Conservation (phyloP, 345 rosid species). For the Lepidium africanum region DNA sequence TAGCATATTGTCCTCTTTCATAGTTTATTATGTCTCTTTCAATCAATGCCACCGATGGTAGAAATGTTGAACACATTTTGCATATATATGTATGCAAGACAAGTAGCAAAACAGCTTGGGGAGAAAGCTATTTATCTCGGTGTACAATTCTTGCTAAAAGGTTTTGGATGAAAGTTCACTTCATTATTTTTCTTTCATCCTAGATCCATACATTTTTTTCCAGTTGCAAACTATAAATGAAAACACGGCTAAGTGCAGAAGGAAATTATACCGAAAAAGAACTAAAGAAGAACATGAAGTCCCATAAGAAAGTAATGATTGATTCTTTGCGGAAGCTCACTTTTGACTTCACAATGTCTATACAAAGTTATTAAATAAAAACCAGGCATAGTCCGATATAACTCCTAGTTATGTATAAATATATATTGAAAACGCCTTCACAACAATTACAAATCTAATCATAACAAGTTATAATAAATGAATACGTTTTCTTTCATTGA, state of each 20-base stretch:
- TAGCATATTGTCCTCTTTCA: no score
- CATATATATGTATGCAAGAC: no score
- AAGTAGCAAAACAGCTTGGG: no score
- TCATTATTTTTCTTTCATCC: no score
- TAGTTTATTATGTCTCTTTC: no score
- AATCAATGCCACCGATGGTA: no score
- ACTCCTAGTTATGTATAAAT: no score
- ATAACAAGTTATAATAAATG: background rate
- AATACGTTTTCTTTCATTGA: background rate
- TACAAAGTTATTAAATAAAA: no score
- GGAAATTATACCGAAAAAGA: conserved; percentile 86
- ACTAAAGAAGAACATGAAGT: conserved; percentile 80
- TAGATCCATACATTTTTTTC: no score
- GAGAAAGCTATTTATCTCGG: conserved; percentile 41
- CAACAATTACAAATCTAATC: background rate
- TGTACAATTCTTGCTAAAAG: conserved; percentile 14
- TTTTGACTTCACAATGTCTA: conserved; percentile 25
- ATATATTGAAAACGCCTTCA: conserved; percentile 7
- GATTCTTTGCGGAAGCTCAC: conserved; percentile 96
- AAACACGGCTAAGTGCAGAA: conserved; percentile 80
- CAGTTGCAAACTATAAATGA: conserved; percentile 99
- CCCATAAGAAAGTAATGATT: conserved; percentile 88
- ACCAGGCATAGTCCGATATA: no score
- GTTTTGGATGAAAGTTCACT: conserved; percentile 92
- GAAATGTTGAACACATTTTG: no score